Evolutionary conservation across 2,329 filamentous ascomycete species (phyloP).

Genomic region (Colletotrichum horii): DNA sequence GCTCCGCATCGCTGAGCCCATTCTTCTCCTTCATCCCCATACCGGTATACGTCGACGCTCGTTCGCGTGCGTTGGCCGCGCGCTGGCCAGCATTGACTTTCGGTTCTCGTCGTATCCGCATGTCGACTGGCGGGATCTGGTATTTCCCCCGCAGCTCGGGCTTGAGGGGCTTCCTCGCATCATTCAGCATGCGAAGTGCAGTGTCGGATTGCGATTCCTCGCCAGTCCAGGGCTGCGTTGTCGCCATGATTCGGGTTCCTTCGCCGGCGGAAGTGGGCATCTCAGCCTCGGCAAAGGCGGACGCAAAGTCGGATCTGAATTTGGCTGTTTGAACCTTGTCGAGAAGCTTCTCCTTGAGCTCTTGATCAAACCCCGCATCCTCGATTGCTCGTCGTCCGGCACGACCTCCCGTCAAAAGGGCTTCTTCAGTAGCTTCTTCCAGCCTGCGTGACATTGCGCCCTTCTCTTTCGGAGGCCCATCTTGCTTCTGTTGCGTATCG

Average conservation of each 20-base stretch:
- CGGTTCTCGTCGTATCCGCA: constrained; percentile 50
- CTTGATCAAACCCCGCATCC: constrained; percentile 68
- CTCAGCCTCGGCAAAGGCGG: constrained; percentile 53
- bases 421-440: constrained; percentile 68
- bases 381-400: constrained; percentile 64
- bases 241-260: constrained; percentile 72
- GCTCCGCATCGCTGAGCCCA: constrained; percentile 72
- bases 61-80: constrained; percentile 61
- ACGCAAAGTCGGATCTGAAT: constrained; percentile 56
- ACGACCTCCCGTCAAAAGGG: constrained; percentile 61
- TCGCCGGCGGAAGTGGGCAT: constrained; percentile 65
- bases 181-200: constrained; percentile 83
- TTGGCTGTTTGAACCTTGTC: constrained; percentile 60
- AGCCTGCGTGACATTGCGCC: constrained; percentile 63
- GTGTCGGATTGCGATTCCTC: constrained; percentile 76
- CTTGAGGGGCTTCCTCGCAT: constrained; percentile 74
- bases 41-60: constrained; percentile 55
- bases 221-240: constrained; percentile 77
- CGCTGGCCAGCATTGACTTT: constrained; percentile 49
- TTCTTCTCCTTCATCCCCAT: constrained; percentile 50
- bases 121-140: constrained; percentile 54
- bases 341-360: constrained; percentile 63
- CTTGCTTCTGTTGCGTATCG: background rate
- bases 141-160: constrained; percentile 52
- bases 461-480: background rate